Conservation (phyloP, 176 grass and related monocot species). For the bread wheat (Triticum aestivum) region IWGSC_CS_RefSeq_v2.1 NC_057803.1:147862242-147862741, state of each 20-base stretch:
- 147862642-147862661: constrained; percentile 11
- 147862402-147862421: background rate
- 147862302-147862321: constrained; percentile 25
- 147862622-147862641: background rate
- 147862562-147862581: background rate
- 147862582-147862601: constrained; percentile 1
- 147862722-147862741: background rate
- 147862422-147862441: background rate
- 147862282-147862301: background rate
- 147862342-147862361: background rate
- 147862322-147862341: constrained; percentile 52
- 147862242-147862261: background rate
- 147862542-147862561: constrained; percentile 32
- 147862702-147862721: background rate
- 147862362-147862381: constrained; percentile 30
- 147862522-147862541: background rate
- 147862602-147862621: background rate
- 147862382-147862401: constrained; percentile 16
- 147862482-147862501: background rate
- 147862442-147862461: background rate
- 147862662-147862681: background rate
- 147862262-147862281: background rate
- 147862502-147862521: background rate
- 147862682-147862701: background rate
- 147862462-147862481: background rate